Conservation (phyloP, 176 grass and related monocot genomes). For the Ananas comosus region DNA sequence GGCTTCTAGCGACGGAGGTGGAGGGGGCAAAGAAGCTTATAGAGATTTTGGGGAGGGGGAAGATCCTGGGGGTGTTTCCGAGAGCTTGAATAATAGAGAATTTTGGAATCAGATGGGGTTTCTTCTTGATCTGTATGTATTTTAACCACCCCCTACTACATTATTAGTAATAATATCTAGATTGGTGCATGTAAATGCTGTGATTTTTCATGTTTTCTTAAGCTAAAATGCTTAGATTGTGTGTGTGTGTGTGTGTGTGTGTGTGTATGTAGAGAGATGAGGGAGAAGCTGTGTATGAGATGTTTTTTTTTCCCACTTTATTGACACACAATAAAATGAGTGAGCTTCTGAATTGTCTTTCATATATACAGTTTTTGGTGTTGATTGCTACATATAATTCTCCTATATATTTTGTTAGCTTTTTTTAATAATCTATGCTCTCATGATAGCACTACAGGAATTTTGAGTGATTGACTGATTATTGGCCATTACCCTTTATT, state of each 20-base stretch:
- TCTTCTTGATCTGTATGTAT: slow-evolving; percentile 26
- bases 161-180: not conserved
- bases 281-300: not conserved
- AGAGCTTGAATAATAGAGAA: slow-evolving; percentile 35
- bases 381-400: not conserved
- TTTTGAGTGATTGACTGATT: too few relatives aligned
- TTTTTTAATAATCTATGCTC: not conserved
- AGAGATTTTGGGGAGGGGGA: slow-evolving; percentile 59
- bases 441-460: too few relatives aligned
- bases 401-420: not conserved
- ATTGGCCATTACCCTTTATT: too few relatives aligned
- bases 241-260: not conserved
- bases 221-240: not conserved
- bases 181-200: not conserved
- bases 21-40: slow-evolving; percentile 73
- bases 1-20: slow-evolving; percentile 40
- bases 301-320: not conserved
- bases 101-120: slow-evolving; percentile 9
- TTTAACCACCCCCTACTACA: not conserved
- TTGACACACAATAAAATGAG: not conserved
- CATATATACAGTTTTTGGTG: not conserved
- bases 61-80: slow-evolving; percentile 81
- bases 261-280: not conserved
- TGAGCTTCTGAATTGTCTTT: not conserved
- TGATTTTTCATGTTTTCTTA: not conserved